Evolutionary conservation across 1,284 basidiomycete genomes (phyloP).

Genomic region (Cystobasidium slooffiae): DNA sequence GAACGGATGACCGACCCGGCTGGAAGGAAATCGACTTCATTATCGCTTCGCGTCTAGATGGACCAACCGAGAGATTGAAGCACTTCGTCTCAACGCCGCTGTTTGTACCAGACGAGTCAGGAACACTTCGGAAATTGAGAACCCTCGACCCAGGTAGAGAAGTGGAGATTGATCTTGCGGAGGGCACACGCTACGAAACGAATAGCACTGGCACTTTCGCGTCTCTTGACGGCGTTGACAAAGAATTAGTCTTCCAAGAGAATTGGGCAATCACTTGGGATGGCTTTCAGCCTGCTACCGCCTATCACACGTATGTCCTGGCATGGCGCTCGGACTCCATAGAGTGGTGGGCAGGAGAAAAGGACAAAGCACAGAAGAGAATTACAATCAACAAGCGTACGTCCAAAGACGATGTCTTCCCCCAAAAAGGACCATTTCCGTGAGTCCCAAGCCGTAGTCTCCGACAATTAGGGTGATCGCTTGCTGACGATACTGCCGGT

Average conservation of each 20-base stretch:
- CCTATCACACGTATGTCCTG: background rate
- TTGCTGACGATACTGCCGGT: background rate
- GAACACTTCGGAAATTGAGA: background rate
- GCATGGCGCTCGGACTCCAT: background rate
- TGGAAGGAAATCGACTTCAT: constrained; percentile 5
- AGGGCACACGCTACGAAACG: constrained; percentile 1
- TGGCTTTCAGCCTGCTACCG: background rate
- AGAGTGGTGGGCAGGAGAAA: constrained; percentile 6
- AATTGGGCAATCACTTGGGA: constrained; percentile 11
- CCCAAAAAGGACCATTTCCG: background rate
- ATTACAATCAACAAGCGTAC: background rate
- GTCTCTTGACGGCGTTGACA: background rate
- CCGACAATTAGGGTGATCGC: background rate
- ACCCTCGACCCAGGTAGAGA: background rate
- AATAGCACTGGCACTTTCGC: background rate
- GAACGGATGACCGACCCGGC: background rate
- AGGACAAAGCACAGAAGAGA: background rate
- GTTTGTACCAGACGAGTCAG: background rate
- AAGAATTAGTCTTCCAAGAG: background rate
- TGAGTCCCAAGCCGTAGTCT: background rate
- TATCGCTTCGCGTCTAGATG: background rate
- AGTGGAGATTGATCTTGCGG: background rate
- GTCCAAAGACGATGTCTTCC: background rate
- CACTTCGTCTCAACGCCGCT: background rate
- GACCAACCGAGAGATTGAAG: background rate